Evolutionary conservation across 495 filamentous ascomycete genomes (phyloP), one percentile per base, ranked within the genome.

Genomic region (Aspergillus baeticus): DNA sequence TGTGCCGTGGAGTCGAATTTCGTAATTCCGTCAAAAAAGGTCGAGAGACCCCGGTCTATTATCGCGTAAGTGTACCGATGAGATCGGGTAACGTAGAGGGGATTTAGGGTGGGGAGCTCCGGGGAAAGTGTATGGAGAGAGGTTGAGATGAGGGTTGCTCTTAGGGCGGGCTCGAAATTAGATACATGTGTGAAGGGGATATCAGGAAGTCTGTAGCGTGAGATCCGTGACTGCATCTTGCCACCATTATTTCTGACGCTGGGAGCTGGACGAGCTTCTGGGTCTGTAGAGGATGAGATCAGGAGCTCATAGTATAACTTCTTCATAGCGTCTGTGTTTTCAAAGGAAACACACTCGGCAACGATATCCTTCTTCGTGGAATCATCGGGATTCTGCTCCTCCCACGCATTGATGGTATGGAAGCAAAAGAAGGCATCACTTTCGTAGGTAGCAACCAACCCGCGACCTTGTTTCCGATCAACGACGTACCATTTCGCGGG

Each of bases 361-460:
- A 85, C 67, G 13, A 90, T 77, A 53, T 84, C 74, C 6, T 64
- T 69, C 29, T 75, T 67, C 18, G 62, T 60, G 1, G 68, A 48
- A 18, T 77, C 70, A 5, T 63, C 64, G 3, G 64, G 23, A 8
- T 29, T 23, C 0, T 67, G 56, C 52, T 88, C 82, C 57, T 90
- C 84, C 69, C 84, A 92, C 0, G 88, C 80, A 60, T 92, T 92
- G 62, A 89, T 74, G 5, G 84, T 80, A 70, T 93, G 88, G 69
- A 92, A 92, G 68, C 79, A 83, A 73, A 90, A 93, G 52, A 86
- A 85, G 0, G 85, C 77, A 0, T 75, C 72, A 21, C 75, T 83
- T 26, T 86, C 78, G 62, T 81, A 87, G 15, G 68, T 77, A 5
- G 75, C 83, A 1, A 88, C 75, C 0, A 89, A 69, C 4, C 86